These are phyloP conservation scores for Chytriomyces hyalinus DNA, from an alignment of 192 early-diverging fungal species.

Conservation along the genomic window DNA sequence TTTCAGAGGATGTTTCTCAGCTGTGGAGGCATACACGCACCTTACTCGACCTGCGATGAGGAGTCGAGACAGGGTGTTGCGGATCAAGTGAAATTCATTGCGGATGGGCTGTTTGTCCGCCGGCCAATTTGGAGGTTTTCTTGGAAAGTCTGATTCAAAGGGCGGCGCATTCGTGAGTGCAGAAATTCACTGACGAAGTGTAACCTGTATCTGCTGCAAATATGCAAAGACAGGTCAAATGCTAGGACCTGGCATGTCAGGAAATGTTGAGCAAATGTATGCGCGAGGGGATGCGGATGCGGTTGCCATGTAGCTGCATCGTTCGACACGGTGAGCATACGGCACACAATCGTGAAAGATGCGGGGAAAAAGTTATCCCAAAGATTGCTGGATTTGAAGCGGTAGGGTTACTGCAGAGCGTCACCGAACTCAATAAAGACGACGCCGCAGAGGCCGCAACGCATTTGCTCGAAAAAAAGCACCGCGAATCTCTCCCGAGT, in stretches of 20 bases:
- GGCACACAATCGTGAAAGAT: conserved; percentile 5
- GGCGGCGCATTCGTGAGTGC: conserved; percentile 50
- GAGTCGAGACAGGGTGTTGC: conserved; percentile 45
- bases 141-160: conserved; percentile 56
- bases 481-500: conserved; percentile 42
- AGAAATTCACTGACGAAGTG: neutral
- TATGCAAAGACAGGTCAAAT: neutral
- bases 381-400: conserved; percentile 25
- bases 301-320: conserved; percentile 32
- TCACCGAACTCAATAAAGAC: conserved; percentile 18
- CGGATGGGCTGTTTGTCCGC: conserved; percentile 51
- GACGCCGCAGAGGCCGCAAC: neutral
- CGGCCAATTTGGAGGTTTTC: conserved; percentile 49
- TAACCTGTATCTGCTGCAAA: neutral
- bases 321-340: conserved; percentile 32
- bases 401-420: conserved; percentile 39
- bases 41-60: conserved; percentile 45
- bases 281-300: conserved; percentile 33
- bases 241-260: conserved; percentile 13
- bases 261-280: conserved; percentile 32
- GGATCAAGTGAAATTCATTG: conserved; percentile 48
- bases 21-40: conserved; percentile 38
- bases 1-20: conserved; percentile 37
- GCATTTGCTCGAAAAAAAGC: conserved; percentile 39
- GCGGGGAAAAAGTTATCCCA: neutral